A percentile compares a stretch with the other conserved stretches of the same genome.
Conservation (phyloP, 192 early-diverging fungal genomes). For the Pilobolus umbonatus region DNA sequence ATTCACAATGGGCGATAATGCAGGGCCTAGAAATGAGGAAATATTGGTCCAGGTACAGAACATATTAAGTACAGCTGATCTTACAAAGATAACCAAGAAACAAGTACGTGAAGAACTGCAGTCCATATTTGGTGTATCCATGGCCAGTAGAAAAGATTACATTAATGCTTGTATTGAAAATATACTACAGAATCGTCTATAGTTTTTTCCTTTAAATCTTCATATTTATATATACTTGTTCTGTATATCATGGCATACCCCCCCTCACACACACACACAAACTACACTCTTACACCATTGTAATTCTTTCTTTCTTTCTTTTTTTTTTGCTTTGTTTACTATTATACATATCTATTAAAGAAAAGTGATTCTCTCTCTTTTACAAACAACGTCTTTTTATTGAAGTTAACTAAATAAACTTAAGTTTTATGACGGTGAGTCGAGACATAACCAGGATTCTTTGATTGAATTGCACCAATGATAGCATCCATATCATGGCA, state of each 20-base stretch:
- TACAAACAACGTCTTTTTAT: neutral
- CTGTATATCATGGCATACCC: neutral
- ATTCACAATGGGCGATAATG: conserved; percentile 2
- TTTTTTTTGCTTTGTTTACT: neutral
- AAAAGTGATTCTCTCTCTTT: neutral
- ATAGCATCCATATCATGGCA: conserved; percentile 57
- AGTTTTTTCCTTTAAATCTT: conserved; percentile 9
- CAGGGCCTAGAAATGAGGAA: conserved; percentile 57
- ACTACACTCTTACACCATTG: too few species aligned
- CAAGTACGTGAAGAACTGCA: conserved; percentile 73
- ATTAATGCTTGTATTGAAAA: conserved; percentile 88
- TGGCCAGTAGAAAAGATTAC: conserved; percentile 73
- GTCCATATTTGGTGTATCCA: conserved; percentile 72
- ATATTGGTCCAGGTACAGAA: conserved; percentile 66
- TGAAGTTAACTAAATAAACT: conserved; percentile 16
- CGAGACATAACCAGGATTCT: conserved; percentile 41
- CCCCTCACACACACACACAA: neutral
- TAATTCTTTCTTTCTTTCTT: neutral
- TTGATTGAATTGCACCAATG: conserved; percentile 43
- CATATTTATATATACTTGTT: neutral
- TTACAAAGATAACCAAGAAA: conserved; percentile 83
- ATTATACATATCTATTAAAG: neutral
- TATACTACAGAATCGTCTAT: conserved; percentile 39
- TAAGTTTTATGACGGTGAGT: too few species aligned
- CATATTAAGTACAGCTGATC: conserved; percentile 63